Percentiles rank a stretch among this genome's conserved stretches.
phyloP scores from a whole-genome alignment of 176 grass and related monocot genomes.

The Saccharum officinarum region DNA sequence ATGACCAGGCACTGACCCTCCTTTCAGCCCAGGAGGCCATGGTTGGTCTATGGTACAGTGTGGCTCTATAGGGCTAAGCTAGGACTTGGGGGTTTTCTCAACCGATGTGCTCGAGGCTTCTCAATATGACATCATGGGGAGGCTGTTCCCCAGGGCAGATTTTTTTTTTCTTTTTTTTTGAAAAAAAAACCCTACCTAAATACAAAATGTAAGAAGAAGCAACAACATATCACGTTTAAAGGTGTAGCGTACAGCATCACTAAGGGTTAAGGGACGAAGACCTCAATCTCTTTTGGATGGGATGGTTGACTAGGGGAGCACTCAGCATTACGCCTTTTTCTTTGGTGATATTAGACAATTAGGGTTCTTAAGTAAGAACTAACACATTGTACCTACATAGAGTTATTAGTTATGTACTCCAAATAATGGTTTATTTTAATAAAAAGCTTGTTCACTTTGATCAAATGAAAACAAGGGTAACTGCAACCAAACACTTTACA shows the following conservation, averaged over 20 bases:
- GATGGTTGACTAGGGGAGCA: not conserved
- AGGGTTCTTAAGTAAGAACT: not conserved
- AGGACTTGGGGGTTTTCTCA: not conserved
- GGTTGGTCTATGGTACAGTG: not conserved
- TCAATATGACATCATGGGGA: not conserved
- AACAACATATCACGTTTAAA: not conserved
- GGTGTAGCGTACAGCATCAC: not conserved
- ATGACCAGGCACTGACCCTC: not conserved
- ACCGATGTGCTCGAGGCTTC: not conserved
- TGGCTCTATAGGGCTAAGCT: not conserved
- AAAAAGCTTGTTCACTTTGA: not conserved
- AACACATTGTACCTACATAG: not conserved
- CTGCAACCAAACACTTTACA: not conserved
- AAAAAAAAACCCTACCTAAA: not conserved
- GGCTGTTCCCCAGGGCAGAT: not conserved
- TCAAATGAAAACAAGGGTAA: not conserved
- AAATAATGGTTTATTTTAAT: not conserved
- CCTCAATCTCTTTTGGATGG: not conserved
- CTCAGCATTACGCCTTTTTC: not conserved
- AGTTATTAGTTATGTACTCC: not conserved
- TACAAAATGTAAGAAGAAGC: not conserved
- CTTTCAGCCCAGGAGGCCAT: not conserved
- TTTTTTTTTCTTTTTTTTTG: not conserved
- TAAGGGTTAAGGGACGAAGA: not conserved
- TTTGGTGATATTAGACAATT: not conserved